Evolutionary conservation across 192 early-diverging fungal genomes (phyloP).

Genomic region (Pilaira anomala): DNA sequence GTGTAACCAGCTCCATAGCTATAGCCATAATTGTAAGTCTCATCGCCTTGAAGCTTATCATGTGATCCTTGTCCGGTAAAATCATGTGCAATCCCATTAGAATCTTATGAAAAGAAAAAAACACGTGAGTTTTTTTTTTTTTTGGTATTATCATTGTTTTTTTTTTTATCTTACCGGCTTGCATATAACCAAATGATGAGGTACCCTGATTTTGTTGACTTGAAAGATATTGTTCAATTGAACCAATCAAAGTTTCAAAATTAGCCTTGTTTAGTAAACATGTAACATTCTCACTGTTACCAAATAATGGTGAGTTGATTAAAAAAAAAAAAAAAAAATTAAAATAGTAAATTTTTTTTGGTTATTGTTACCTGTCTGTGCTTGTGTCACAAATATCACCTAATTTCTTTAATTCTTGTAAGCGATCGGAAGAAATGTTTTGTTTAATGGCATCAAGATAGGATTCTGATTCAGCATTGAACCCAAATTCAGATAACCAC

Average conservation of each 20-base stretch:
- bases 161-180: too few relatives aligned
- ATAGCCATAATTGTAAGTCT: constrained; percentile 6
- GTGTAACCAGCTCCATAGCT: constrained; percentile 1
- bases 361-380: too few relatives aligned
- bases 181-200: too few relatives aligned
- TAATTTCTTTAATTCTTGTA: constrained; percentile 66
- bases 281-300: constrained; percentile 18
- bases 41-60: constrained; percentile 6
- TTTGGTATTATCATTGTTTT: too few relatives aligned
- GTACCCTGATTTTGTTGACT: too few relatives aligned
- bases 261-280: not conserved
- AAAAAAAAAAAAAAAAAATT: too few relatives aligned
- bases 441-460: constrained; percentile 79
- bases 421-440: constrained; percentile 63
- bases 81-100: too few relatives aligned
- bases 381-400: not conserved
- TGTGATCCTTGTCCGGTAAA: not conserved
- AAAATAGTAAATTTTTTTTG: too few relatives aligned
- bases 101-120: too few relatives aligned
- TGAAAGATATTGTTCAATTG: not conserved
- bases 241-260: constrained; percentile 3
- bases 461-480: constrained; percentile 61
- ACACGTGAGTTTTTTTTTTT: too few relatives aligned
- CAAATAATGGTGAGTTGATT: too few relatives aligned
- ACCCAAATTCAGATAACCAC: constrained; percentile 79